Evolutionary conservation across 805 yeast species (phyloP).

Genomic region (Hyphopichia homilentoma): DNA sequence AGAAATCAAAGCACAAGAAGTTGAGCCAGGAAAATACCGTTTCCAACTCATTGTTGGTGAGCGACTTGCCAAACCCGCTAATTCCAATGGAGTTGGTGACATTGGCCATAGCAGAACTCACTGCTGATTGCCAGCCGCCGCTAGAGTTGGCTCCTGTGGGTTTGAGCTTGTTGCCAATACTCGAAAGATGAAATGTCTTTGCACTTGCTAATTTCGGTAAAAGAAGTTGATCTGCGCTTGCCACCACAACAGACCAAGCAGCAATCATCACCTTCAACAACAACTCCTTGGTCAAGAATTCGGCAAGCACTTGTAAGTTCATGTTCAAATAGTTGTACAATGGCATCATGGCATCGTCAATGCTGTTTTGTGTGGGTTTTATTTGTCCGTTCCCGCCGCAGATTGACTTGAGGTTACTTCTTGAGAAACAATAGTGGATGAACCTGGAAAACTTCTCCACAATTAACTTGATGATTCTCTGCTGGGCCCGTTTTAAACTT

Average conservation of each 20-base stretch:
- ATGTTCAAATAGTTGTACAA: conserved; percentile 70
- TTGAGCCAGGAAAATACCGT: conserved; percentile 69
- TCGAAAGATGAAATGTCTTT: conserved; percentile 24
- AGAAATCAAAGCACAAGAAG: conserved; percentile 64
- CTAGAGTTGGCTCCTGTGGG: conserved; percentile 5
- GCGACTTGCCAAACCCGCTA: conserved; percentile 50
- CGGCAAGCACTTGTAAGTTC: conserved; percentile 62
- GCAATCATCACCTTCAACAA: conserved; percentile 65
- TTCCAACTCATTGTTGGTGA: conserved; percentile 60
- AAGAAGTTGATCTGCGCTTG: conserved; percentile 64
- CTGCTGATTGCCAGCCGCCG: conserved; percentile 41
- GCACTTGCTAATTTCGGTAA: conserved; percentile 66
- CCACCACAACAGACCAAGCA: conserved; percentile 75
- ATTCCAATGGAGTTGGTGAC: conserved; percentile 41
- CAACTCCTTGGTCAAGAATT: conserved; percentile 51
- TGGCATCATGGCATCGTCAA: conserved; percentile 67
- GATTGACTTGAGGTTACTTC: conserved; percentile 51
- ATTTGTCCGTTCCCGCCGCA: conserved; percentile 49
- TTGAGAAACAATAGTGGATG: conserved; percentile 55
- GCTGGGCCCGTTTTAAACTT: conserved; percentile 58
- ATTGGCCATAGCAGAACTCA: conserved; percentile 47
- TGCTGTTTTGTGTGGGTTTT: conserved; percentile 42
- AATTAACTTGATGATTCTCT: conserved; percentile 62
- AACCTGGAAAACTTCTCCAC: conserved; percentile 70
- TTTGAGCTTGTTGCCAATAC: conserved; percentile 15